Conservation (phyloP, 768 basidiomycete species). For the Polyporus arcularius region DNA sequence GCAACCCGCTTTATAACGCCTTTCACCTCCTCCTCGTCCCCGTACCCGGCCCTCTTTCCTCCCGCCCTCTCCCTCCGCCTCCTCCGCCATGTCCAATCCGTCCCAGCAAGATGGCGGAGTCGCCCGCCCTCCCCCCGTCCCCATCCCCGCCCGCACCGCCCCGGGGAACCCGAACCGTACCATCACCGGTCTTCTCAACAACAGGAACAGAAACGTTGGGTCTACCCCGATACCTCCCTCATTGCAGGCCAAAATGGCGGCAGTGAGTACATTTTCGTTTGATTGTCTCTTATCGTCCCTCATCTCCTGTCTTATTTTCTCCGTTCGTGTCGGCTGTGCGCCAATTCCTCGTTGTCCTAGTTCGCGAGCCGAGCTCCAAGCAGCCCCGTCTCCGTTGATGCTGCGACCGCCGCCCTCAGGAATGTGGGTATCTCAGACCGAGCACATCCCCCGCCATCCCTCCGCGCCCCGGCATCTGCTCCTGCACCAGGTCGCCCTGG, state of each 20-base stretch:
- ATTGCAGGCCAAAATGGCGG: slow-evolving; percentile 93
- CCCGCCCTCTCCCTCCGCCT: slow-evolving; percentile 7
- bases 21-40: slow-evolving; percentile 22
- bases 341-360: slow-evolving; percentile 29
- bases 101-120: slow-evolving; percentile 12
- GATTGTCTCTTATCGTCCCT: slow-evolving; percentile 1
- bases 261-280: slow-evolving; percentile 49
- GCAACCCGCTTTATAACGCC: background rate
- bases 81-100: slow-evolving; percentile 21
- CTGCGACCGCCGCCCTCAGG: slow-evolving; percentile 39
- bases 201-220: slow-evolving; percentile 36
- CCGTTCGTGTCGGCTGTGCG: background rate
- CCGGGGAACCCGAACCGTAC: slow-evolving; percentile 24
- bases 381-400: slow-evolving; percentile 40
- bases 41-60: background rate
- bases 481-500: slow-evolving; percentile 21
- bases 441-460: slow-evolving; percentile 5
- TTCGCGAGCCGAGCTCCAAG: slow-evolving; percentile 45
- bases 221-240: slow-evolving; percentile 82
- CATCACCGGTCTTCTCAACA: slow-evolving; percentile 46
- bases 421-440: slow-evolving; percentile 10
- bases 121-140: slow-evolving; percentile 20
- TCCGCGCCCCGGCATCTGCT: slow-evolving; percentile 32
- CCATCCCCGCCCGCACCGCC: slow-evolving; percentile 19
- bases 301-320: slow-evolving; percentile 19